A percentile compares a stretch with the other conserved stretches of the same genome.
These are phyloP conservation scores for Obba rivulosa DNA, from an alignment of 768 basidiomycete species.

Conservation along the genomic window DNA sequence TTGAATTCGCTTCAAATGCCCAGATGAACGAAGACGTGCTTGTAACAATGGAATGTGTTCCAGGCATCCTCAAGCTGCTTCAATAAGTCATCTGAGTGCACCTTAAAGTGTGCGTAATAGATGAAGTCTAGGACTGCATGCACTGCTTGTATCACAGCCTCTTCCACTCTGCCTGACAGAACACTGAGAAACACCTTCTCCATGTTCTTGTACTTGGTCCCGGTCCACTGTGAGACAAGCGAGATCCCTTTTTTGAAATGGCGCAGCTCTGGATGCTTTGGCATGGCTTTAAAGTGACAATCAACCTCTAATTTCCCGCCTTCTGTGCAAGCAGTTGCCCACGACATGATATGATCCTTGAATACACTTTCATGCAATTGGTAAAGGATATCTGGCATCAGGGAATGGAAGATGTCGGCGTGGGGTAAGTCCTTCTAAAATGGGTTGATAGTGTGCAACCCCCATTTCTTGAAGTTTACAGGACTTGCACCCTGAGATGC, in stretches of 20 bases:
- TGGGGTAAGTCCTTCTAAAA: conserved; percentile 29
- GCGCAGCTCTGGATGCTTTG: too few species aligned
- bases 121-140: too few species aligned
- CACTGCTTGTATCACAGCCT: too few species aligned
- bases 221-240: conserved; percentile 35
- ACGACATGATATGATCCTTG: conserved; percentile 34
- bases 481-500: background rate
- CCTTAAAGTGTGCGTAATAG: conserved; percentile 30
- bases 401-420: conserved; percentile 7
- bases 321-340: conserved; percentile 4
- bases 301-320: conserved; percentile 30
- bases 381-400: conserved; percentile 30
- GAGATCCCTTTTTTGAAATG: conserved; percentile 39
- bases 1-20: conserved; percentile 32
- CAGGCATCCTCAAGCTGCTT: conserved; percentile 21
- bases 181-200: conserved; percentile 23
- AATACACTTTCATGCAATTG: conserved; percentile 5
- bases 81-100: conserved; percentile 28
- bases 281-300: conserved; percentile 26
- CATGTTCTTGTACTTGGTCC: conserved; percentile 32
- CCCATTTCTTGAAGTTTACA: conserved; percentile 1
- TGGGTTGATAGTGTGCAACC: conserved; percentile 19
- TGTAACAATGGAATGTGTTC: conserved; percentile 31
- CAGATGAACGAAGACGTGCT: conserved; percentile 30
- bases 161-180: conserved; percentile 14